Conservation (phyloP, 2,329 filamentous ascomycete species). For the Colletotrichum sp. region DNA sequence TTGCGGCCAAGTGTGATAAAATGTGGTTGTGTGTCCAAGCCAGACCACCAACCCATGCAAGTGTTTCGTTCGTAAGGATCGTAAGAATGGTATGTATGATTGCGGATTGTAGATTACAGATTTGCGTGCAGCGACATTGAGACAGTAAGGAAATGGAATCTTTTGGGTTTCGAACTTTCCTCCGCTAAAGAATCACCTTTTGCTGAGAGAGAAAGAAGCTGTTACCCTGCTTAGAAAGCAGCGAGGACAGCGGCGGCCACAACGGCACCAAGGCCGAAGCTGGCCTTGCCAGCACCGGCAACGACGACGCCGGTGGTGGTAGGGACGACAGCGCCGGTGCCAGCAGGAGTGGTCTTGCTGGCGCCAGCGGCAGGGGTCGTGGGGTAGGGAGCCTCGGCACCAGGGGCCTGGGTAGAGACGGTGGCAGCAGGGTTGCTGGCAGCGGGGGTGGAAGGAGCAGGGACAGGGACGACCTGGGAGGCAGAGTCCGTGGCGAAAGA, state of each 20-base stretch:
- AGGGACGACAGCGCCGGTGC: conserved; percentile 38
- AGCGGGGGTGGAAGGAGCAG: conserved; percentile 39
- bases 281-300: conserved; percentile 44
- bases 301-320: conserved; percentile 37
- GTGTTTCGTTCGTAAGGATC: conserved; percentile 59
- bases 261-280: conserved; percentile 50
- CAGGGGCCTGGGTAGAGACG: conserved; percentile 24
- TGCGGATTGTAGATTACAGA: conserved; percentile 20
- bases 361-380: conserved; percentile 29
- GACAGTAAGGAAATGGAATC: conserved; percentile 25
- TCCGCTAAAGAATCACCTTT: conserved; percentile 7
- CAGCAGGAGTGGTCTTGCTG: conserved; percentile 28
- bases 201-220: not conserved
- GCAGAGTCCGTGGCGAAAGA: conserved; percentile 46
- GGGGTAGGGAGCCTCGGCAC: conserved; percentile 23
- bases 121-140: conserved; percentile 22
- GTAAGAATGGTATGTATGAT: conserved; percentile 54
- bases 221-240: conserved; percentile 25
- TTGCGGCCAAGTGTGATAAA: not conserved
- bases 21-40: not conserved
- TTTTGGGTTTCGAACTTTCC: conserved; percentile 21
- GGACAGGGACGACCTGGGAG: conserved; percentile 42
- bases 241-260: conserved; percentile 49
- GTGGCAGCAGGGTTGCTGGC: conserved; percentile 22
- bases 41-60: conserved; percentile 21